Evolutionary conservation across 208 protist genomes (phyloP), one percentile per base, ranked within the genome.

Genomic region (Lotmaria passim): DNA sequence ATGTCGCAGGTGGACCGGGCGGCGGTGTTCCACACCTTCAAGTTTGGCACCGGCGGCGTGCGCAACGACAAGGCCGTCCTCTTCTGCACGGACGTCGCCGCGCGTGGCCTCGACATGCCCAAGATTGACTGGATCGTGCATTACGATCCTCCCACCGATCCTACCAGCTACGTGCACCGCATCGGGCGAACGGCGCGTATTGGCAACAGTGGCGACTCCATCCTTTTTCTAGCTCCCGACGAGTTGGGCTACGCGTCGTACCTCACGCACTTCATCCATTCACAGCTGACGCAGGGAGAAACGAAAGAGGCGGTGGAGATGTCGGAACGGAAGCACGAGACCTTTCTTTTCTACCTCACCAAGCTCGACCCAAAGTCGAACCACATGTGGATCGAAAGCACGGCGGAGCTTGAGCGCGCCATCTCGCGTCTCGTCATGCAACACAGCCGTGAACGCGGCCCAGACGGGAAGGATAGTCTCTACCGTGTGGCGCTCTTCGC

Each of bases 111-210:
- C 7, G 98, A 99, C 82, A 94, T 99, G 71, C 97, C 97, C 10
- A 75, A 58, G 15, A 91, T 99, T 21, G 90, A 97, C 67, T 98
- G 95, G 95, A 99, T 99, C 57, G 78, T 99, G 41, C 98, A 99
- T 73, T 99, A 98, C 78, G 98, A 99, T 78, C 96, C 98, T 12
- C 98, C 98, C 6, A 82, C 83, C 0, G 95, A 98, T 48, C 86
- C 93, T n/a, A 92, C 85, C 12, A 92, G 94, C 68, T 99, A 99
- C 77, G 82, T 99, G 7, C 98, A 99, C 65, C 87, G 97, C 46
- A 93, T 98, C 46, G 98, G 98, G 17, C 82, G 98, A 50, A 99
- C 98, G 19, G 98, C 98, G 21, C 92, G 98, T 69, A 83, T 98
- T n/a, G 98, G 97, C 36, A 89, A 94, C 41, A 85, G 81, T 30